Evolutionary conservation across 345 rosid species (phyloP).

Genomic region (Barbarea vulgaris): DNA sequence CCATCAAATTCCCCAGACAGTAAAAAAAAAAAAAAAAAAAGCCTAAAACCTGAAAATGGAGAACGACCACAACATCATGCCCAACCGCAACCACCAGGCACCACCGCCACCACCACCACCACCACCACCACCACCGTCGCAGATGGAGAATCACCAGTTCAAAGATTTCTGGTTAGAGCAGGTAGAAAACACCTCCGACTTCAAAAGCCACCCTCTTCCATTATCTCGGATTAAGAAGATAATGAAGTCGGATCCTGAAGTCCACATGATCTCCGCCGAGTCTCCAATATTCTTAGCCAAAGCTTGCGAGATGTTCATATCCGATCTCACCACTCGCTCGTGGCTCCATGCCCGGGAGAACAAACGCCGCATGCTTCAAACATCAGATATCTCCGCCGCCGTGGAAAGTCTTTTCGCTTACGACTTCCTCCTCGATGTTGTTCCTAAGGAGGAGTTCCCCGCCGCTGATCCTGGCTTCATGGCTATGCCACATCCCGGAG

Average conservation of each 20-base stretch:
- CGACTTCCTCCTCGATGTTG: slow-evolving; percentile 77
- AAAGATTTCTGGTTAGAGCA: slow-evolving; percentile 54
- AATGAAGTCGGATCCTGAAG: slow-evolving; percentile 88
- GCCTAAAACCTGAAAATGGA: neutral
- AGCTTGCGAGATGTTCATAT: slow-evolving; percentile 90
- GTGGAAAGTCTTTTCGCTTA: slow-evolving; percentile 70
- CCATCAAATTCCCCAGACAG: neutral
- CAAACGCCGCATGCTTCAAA: slow-evolving; percentile 79
- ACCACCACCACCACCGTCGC: neutral
- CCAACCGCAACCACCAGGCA: neutral
- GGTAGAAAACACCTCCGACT: slow-evolving; percentile 70
- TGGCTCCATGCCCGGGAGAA: slow-evolving; percentile 87
- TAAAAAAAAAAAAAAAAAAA: neutral
- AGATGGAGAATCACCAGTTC: neutral
- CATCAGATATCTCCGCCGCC: slow-evolving; percentile 80
- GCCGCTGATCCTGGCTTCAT: slow-evolving; percentile 50
- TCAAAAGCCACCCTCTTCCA: slow-evolving; percentile 85
- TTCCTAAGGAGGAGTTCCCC: slow-evolving; percentile 73
- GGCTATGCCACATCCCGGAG: slow-evolving; percentile 53
- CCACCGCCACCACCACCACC: too few relatives aligned
- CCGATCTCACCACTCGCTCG: slow-evolving; percentile 79
- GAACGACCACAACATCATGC: neutral
- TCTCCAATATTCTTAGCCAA: slow-evolving; percentile 82
- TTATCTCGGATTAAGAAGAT: slow-evolving; percentile 87
- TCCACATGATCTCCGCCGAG: slow-evolving; percentile 90